Evolutionary conservation across 192 early-diverging fungal genomes (phyloP), one percentile per base, ranked within the genome.

Genomic region (Podila clonocystis): DNA sequence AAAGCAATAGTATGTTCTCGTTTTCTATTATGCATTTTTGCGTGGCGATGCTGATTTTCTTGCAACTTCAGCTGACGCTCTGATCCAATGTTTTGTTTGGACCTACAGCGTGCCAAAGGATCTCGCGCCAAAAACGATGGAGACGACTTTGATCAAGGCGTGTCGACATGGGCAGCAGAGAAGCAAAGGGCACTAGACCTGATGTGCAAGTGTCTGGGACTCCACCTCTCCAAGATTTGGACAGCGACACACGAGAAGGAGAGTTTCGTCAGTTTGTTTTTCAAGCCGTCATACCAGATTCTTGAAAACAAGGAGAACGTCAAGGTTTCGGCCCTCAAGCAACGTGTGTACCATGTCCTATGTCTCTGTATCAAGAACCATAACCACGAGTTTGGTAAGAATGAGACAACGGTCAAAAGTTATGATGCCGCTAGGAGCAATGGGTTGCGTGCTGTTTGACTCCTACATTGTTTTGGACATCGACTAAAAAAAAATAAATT

Each of bases 361-460:
- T 91, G 94, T 67, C 65, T 95, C 8, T 93, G 93, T 73, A 90
- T 94, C 24, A 93, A 91, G 58, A 86, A 90, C 55, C 95, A 95
- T 74, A 93, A 96, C 70, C 88, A 92, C 8, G 89, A 87, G 34
- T 92, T 91, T 73, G 91, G 93, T 85, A 87, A 84, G 79, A 63
- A 12, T 58, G 13, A 20, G 28, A 4, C 15, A 19, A 13, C 17
- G 28, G 24, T 34, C 28, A 33, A 62, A 9, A 4, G n/a, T 33
- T 12, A 62, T 62, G 30, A 20, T 30, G 2, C 31, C 33, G 3
- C 11, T 52, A 26, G 28, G 38, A 36, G 3, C 22, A 48, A 57
- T 50, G 9, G 17, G 17, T 30, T n/a, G 30, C 1, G 15, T 6
- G 30, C 31, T 66, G 4, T 26, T 41, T 36, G 7, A 5, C 13